Evolutionary conservation across 1,284 basidiomycete genomes (phyloP), one percentile per base, ranked within the genome.

Genomic region (Spongispora temasekensis): DNA sequence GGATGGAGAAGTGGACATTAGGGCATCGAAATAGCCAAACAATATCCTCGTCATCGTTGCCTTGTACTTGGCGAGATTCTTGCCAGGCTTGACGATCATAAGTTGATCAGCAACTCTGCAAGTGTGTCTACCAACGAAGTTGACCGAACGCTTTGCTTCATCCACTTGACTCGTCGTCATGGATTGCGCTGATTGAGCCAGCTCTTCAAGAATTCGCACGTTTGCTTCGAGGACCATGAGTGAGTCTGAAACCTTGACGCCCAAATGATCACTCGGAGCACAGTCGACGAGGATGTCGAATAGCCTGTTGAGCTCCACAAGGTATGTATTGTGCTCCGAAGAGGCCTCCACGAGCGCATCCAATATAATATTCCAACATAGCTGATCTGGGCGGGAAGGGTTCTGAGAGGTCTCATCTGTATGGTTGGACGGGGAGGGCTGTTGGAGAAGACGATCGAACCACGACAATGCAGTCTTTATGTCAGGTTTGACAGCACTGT

Each of bases 381-480:
- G 62, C 5, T 67, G 62, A 62, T 84, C 79, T 0, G 89, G 89
- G 30, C 81, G 81, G 4, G 80, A 75, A 25, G 81, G 79, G 1
- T 75, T 75, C 9, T 64, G 67, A n/a, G 78, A 67, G 23, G 82
- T 70, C 40, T 78, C 73, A 61, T 77, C 80, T 2, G 78, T 76
- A 64, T 74, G 61, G n/a, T 46, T 55, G 1, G 79, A 75, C 10
- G 73, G 65, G 12, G 72, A 58, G 7, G 77, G 76, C 59, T 84
- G 81, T 52, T 78, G 71, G 40, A 88, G 73, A 42, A 92, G 78
- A 54, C 83, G 81, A 56, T 89, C 79, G 68, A 90, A 91, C 93
- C 91, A 94, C 12, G 79, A 71, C 40, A 88, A 67, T 0, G 93
- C 93, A 1, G 84, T 86, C 4, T 78, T 68, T 12, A 88, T 67